Conservation (phyloP, 176 grass and related monocot genomes). For the Eleusine indica region DNA sequence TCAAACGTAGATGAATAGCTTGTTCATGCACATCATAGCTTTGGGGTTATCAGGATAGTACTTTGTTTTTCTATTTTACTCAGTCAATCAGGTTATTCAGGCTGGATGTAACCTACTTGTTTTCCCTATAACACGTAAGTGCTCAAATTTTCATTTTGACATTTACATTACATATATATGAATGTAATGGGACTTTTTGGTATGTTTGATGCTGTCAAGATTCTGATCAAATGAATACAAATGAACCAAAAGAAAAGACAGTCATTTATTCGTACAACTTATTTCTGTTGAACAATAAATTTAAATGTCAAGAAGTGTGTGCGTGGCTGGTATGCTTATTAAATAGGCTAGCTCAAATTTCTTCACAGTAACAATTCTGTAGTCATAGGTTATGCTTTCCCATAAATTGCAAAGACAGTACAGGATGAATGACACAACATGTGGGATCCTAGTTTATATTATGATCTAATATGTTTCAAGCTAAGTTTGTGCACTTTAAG, state of each 20-base stretch:
- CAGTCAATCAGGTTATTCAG: constrained; percentile 1
- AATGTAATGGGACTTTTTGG: neutral
- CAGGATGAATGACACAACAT: neutral
- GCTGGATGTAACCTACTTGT: neutral
- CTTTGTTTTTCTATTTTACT: neutral
- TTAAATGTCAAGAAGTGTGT: neutral
- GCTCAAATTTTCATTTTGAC: neutral
- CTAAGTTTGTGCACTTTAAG: neutral
- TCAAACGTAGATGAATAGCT: neutral
- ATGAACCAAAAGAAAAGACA: neutral
- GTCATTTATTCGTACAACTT: neutral
- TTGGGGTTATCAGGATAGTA: neutral
- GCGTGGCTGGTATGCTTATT: neutral
- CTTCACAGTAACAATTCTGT: neutral
- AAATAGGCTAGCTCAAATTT: neutral
- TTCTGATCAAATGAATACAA: neutral
- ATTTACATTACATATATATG: neutral
- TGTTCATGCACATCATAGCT: neutral
- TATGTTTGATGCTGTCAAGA: neutral
- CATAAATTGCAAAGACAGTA: neutral
- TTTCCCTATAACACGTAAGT: neutral
- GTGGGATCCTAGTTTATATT: neutral
- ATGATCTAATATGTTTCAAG: constrained; percentile 4
- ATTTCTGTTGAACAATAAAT: constrained; percentile 10
- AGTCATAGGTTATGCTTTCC: neutral